A percentile compares a stretch with the other conserved stretches of the same genome.
phyloP scores from a whole-genome alignment of 2,329 filamentous ascomycete species.

The Aspergillus aculeatus region DNA sequence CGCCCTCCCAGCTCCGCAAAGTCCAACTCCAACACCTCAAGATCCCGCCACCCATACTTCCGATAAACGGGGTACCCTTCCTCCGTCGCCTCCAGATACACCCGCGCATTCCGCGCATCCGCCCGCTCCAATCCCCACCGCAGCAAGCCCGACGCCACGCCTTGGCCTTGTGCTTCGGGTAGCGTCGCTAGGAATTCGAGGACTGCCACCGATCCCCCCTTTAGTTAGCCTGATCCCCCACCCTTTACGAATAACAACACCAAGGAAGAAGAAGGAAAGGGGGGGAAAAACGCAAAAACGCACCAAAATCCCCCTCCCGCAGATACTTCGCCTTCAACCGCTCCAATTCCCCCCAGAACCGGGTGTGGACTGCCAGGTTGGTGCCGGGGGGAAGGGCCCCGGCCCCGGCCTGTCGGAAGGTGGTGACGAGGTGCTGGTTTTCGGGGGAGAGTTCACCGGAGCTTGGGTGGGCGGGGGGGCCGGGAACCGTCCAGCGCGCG shows the following conservation, averaged over 20 bases:
- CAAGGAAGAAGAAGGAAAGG: not conserved
- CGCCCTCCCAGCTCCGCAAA: slow-evolving; percentile 27
- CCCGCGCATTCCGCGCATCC: slow-evolving; percentile 44
- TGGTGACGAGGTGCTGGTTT: slow-evolving; percentile 37
- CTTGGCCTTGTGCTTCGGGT: slow-evolving; percentile 14
- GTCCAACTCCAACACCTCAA: slow-evolving; percentile 40
- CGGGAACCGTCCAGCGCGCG: slow-evolving; percentile 46
- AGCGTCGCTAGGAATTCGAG: slow-evolving; percentile 18
- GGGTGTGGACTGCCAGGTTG: slow-evolving; percentile 44
- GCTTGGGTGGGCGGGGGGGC: too few species aligned
- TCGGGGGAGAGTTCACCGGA: not conserved
- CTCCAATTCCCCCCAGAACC: slow-evolving; percentile 19
- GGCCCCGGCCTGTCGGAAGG: too few species aligned
- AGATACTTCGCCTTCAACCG: slow-evolving; percentile 3
- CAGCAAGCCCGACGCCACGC: slow-evolving; percentile 15
- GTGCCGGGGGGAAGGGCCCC: slow-evolving; percentile 31
- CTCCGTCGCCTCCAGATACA: slow-evolving; percentile 54
- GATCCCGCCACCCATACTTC: slow-evolving; percentile 48
- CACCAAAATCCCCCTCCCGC: slow-evolving; percentile 16
- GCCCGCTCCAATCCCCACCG: slow-evolving; percentile 51
- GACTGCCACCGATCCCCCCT: slow-evolving; percentile 1
- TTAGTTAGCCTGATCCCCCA: not conserved
- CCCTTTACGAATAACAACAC: not conserved
- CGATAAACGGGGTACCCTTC: slow-evolving; percentile 50
- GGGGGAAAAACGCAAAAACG: not conserved